Evolutionary conservation across 2,329 filamentous ascomycete genomes (phyloP).

Genomic region (Claviceps sp.): DNA sequence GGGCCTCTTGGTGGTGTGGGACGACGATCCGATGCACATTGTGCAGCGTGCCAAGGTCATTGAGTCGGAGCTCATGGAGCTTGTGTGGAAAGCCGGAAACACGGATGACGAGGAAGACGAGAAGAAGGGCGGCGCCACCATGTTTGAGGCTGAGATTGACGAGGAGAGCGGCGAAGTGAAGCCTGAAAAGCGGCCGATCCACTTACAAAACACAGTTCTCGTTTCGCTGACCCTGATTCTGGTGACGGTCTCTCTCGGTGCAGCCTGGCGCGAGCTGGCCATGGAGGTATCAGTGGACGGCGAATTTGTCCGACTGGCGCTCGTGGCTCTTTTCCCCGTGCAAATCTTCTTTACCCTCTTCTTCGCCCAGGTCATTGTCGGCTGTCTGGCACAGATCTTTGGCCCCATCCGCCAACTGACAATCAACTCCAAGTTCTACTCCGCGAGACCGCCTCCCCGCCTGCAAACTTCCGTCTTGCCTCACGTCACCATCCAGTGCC

Average conservation of each 20-base stretch:
- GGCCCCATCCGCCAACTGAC: slow-evolving; percentile 62
- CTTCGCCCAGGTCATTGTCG: slow-evolving; percentile 66
- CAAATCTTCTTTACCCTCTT: slow-evolving; percentile 74
- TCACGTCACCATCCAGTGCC: slow-evolving; percentile 72
- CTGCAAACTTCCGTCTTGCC: slow-evolving; percentile 45
- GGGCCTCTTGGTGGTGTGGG: slow-evolving; percentile 65
- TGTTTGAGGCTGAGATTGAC: slow-evolving; percentile 46
- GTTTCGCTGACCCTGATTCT: slow-evolving; percentile 53
- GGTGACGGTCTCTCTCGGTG: slow-evolving; percentile 52
- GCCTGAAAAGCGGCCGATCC: slow-evolving; percentile 50
- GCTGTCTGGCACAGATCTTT: slow-evolving; percentile 61
- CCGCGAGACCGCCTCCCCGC: slow-evolving; percentile 52
- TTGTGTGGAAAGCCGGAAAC: slow-evolving; percentile 55
- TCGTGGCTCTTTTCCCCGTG: slow-evolving; percentile 53
- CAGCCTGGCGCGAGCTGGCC: slow-evolving; percentile 55
- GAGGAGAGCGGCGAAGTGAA: slow-evolving; percentile 57
- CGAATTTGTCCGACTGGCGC: slow-evolving; percentile 47
- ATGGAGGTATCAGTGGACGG: slow-evolving; percentile 54
- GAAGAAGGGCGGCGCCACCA: slow-evolving; percentile 30
- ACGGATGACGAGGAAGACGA: slow-evolving; percentile 40
- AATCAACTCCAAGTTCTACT: slow-evolving; percentile 71
- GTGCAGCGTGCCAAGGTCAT: slow-evolving; percentile 57
- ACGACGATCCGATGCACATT: slow-evolving; percentile 62
- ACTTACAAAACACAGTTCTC: slow-evolving; percentile 56
- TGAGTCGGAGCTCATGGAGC: slow-evolving; percentile 62